These are phyloP conservation scores for Penicillium subrubescens DNA, from an alignment of 495 filamentous ascomycete species.

Conservation along the genomic window DNA sequence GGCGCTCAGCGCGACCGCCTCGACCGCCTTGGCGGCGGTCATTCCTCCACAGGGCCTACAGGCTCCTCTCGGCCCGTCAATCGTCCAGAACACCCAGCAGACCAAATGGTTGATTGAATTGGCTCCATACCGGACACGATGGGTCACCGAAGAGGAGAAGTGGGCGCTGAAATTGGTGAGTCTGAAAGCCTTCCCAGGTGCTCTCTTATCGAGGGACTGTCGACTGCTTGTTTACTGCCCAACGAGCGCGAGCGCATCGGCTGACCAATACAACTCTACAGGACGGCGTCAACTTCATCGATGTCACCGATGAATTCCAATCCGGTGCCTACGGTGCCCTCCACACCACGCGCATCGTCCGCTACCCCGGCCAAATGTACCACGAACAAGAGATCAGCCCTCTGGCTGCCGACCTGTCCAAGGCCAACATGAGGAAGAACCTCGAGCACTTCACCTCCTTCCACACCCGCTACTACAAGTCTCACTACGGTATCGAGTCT, in stretches of 20 bases:
- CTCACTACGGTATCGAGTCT: constrained; percentile 79
- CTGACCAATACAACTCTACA: constrained; percentile 32
- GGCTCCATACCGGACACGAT: constrained; percentile 77
- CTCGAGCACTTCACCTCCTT: constrained; percentile 78
- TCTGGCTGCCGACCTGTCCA: constrained; percentile 67
- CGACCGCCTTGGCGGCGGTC: constrained; percentile 37
- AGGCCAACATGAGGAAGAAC: constrained; percentile 75
- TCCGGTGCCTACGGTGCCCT: constrained; percentile 37
- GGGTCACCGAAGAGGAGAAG: constrained; percentile 94
- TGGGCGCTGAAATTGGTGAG: constrained; percentile 84
- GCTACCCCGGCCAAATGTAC: constrained; percentile 68
- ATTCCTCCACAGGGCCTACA: constrained; percentile 46
- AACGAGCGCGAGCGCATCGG: background rate
- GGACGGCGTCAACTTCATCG: constrained; percentile 90
- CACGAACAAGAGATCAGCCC: constrained; percentile 68
- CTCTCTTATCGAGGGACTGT: background rate
- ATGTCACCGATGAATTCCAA: constrained; percentile 72
- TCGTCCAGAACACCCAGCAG: constrained; percentile 33
- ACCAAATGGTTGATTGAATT: constrained; percentile 81
- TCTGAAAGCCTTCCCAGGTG: background rate
- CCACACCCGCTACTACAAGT: constrained; percentile 90
- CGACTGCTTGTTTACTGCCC: background rate
- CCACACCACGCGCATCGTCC: constrained; percentile 33
- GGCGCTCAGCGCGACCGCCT: constrained; percentile 37
- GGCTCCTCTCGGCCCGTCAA: constrained; percentile 34